Conservation (phyloP, 148 eudicot genomes). For the Pharnaceum exiguum region DNA sequence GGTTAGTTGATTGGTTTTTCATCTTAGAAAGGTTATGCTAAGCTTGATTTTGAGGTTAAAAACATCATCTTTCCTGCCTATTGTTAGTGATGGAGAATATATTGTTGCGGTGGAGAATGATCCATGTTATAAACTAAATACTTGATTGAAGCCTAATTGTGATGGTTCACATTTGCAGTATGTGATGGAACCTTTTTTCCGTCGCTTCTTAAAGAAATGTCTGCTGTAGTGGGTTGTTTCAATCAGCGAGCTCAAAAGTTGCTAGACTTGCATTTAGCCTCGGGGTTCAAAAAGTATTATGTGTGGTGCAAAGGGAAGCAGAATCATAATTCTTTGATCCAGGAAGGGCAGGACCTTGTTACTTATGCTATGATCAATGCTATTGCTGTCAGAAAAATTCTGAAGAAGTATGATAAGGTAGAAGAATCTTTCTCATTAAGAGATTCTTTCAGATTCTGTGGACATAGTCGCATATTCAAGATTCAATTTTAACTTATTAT, state of each 20-base stretch:
- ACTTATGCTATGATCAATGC: slow-evolving; percentile 83
- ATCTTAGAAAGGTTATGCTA: too few relatives aligned
- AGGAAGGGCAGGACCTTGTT: slow-evolving; percentile 79
- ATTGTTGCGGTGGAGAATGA: neutral
- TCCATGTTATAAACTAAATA: neutral
- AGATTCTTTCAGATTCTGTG: slow-evolving; percentile 5
- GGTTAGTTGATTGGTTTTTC: too few relatives aligned
- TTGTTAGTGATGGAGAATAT: neutral
- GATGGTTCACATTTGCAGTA: slow-evolving; percentile 34
- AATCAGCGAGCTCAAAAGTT: slow-evolving; percentile 72
- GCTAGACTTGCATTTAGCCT: slow-evolving; percentile 70
- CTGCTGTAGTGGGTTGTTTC: slow-evolving; percentile 73
- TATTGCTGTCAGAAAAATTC: slow-evolving; percentile 78
- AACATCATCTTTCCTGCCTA: too few relatives aligned
- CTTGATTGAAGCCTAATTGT: neutral
- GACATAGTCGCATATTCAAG: neutral
- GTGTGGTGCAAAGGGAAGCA: slow-evolving; percentile 65
- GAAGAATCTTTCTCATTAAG: neutral
- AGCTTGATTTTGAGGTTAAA: too few relatives aligned
- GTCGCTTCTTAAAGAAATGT: slow-evolving; percentile 77
- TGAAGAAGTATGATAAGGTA: slow-evolving; percentile 95
- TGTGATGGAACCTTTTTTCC: slow-evolving; percentile 91
- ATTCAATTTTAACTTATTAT: neutral
- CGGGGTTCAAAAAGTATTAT: slow-evolving; percentile 62
- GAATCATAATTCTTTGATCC: slow-evolving; percentile 45